phyloP scores from a whole-genome alignment of 192 early-diverging fungal genomes.

The Backusella tuberculispora region DNA sequence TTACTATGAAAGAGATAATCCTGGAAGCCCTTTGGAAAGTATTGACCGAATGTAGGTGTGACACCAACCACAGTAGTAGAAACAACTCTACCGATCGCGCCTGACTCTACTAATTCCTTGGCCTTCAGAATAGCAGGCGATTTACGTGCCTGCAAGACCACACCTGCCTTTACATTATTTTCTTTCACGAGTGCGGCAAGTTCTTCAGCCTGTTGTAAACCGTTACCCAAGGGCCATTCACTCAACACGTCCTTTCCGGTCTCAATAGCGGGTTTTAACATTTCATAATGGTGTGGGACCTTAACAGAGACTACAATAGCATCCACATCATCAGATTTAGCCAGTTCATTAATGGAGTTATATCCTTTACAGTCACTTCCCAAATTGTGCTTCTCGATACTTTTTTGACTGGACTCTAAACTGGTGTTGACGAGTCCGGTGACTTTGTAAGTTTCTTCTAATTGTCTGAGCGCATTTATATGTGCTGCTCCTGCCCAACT shows the following conservation, averaged over 20 bases:
- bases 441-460: background rate
- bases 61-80: background rate
- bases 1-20: background rate
- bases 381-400: background rate
- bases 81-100: background rate
- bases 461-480: background rate
- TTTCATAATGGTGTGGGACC: background rate
- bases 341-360: background rate
- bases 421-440: background rate
- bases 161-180: background rate
- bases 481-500: background rate
- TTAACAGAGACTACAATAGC: background rate
- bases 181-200: background rate
- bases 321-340: background rate
- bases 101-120: background rate
- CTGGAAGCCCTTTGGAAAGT: background rate
- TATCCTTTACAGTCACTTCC: background rate
- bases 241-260: background rate
- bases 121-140: background rate
- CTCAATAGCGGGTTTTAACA: background rate
- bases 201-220: background rate
- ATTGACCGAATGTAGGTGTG: background rate
- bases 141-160: background rate
- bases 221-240: background rate
- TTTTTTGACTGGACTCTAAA: background rate